Percentiles rank a stretch among this genome's conserved stretches.
Evolutionary conservation across 1,284 basidiomycete genomes (phyloP).

Genomic region (Ustilago loliicola): DNA sequence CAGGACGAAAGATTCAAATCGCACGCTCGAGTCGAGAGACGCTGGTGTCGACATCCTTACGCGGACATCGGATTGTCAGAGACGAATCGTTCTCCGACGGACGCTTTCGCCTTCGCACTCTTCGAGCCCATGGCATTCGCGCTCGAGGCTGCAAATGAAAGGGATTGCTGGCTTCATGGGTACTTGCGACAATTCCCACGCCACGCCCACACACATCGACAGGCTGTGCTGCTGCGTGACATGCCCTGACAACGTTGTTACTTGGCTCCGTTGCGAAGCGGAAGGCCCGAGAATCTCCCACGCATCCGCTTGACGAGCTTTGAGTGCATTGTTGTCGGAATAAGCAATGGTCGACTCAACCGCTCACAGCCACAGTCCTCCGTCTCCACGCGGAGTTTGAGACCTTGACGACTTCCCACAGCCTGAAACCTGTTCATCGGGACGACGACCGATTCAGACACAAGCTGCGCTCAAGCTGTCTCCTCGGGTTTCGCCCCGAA

Average conservation of each 20-base stretch:
- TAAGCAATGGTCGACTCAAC: neutral
- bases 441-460: too few relatives aligned
- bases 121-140: too few relatives aligned
- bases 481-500: too few relatives aligned
- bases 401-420: too few relatives aligned
- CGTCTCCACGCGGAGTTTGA: neutral
- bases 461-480: too few relatives aligned
- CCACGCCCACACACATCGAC: neutral
- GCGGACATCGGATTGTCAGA: neutral
- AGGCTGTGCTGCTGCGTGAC: neutral
- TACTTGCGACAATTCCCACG: neutral
- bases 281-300: too few relatives aligned
- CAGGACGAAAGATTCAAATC: neutral
- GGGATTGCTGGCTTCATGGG: neutral
- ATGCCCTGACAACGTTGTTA: neutral
- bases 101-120: too few relatives aligned
- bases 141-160: neutral
- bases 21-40: neutral
- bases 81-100: neutral
- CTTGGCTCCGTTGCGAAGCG: too few relatives aligned
- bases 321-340: neutral
- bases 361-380: conserved; percentile 1
- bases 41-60: neutral
- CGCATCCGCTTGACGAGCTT: neutral
- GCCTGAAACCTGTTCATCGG: too few relatives aligned